A percentile compares a stretch with the other conserved stretches of the same genome.
Conservation (phyloP, 768 basidiomycete species). For the Jaapia argillacea region DNA sequence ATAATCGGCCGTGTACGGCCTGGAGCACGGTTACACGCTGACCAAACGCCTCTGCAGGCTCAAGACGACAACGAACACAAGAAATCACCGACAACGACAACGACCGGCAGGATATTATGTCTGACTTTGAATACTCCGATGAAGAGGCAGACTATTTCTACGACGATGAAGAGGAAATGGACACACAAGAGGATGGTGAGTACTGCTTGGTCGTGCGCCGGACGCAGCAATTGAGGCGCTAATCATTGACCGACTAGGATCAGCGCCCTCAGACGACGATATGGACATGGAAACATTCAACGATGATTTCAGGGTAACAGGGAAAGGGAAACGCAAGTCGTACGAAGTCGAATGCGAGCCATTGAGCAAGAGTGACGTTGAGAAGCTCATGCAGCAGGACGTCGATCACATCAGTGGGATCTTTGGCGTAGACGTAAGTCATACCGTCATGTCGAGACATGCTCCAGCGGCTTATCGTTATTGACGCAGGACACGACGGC, state of each 20-base stretch:
- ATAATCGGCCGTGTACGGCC: neutral
- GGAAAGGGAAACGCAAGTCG: slow-evolving; percentile 49
- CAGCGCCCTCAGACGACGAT: slow-evolving; percentile 43
- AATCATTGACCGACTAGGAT: slow-evolving; percentile 21
- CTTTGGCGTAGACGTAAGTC: slow-evolving; percentile 80
- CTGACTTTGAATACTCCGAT: slow-evolving; percentile 62
- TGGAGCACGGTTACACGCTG: neutral
- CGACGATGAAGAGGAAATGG: slow-evolving; percentile 59
- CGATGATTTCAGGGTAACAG: slow-evolving; percentile 51
- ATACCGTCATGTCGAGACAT: neutral
- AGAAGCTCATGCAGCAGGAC: slow-evolving; percentile 68
- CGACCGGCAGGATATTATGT: slow-evolving; percentile 23
- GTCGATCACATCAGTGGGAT: slow-evolving; percentile 83
- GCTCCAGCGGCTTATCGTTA: slow-evolving; percentile 1
- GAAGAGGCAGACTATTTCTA: slow-evolving; percentile 55
- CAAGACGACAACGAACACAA: neutral
- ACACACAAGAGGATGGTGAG: slow-evolving; percentile 49
- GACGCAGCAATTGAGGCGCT: slow-evolving; percentile 10
- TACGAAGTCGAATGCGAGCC: slow-evolving; percentile 85
- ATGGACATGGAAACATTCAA: slow-evolving; percentile 60
- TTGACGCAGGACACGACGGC: slow-evolving; percentile 51
- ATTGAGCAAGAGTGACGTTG: slow-evolving; percentile 62
- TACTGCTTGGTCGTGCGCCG: slow-evolving; percentile 8
- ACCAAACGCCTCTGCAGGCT: neutral
- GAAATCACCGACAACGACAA: neutral